Base-by-base conservation (phyloP, 495 filamentous ascomycete species). In the Annulohypoxylon nitens region DNA sequence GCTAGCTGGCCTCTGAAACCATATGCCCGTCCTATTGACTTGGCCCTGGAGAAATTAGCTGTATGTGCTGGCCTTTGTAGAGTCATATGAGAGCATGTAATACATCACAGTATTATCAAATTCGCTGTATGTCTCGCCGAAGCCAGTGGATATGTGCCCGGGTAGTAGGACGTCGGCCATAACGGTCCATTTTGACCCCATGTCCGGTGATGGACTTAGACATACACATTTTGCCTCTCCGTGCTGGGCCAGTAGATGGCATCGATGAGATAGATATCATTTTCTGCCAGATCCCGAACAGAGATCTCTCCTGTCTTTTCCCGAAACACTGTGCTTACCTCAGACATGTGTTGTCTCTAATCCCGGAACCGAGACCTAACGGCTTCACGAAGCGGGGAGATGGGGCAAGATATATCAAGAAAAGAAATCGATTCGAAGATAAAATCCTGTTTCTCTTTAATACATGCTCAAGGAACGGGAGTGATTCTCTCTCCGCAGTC, bases 291-390 rank as follows among this genome's bases (percentile, higher is more conserved):
- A 68, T 73, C 70, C 51, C 53, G 64, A 51, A 58, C 36, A 37
- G 50, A 74, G 61, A 74, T 69, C 61, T 41, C 45, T 41, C 55
- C 71, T 55, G 65, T n/a, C 45, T 9, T 41, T 45, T 61, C 16
- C 60, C 59, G 61, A 65, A 37, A 71, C 69, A 65, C 26, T 34
- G 41, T 54, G 14, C 60, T 60, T 61, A 20, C 37, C 51, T 59
- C 39, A 47, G 45, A 47, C 64, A 51, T 39, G 43, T 47, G 43
- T 37, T 64, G 60, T 69, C 60, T 73, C 64, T 73, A n/a, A 64
- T 61, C 10, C 65, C 64, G 70, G 65, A 60, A 64, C 70, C 64
- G 70, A 73, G 64, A 47, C 54, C 70, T 57, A 73, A 73, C 70
- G 70, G 70, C 59, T 55, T 55, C 53, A 47, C 43, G 70, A 68